phyloP scores from a whole-genome alignment of 1,284 basidiomycete species.

The Heterobasidion parviporum region DNA sequence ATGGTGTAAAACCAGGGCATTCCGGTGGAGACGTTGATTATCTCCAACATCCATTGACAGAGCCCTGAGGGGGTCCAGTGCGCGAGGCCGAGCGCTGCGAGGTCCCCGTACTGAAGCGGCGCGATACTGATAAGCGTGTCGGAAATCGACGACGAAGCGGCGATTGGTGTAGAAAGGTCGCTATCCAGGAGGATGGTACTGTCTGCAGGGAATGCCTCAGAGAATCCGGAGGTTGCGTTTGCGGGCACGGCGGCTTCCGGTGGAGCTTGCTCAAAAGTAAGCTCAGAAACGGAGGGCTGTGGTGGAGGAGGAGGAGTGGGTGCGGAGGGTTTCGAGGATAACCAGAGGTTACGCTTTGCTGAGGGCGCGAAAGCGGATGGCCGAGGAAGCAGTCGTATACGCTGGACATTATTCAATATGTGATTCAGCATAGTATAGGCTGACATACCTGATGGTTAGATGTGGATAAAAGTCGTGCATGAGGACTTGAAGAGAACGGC shows the following conservation, averaged over 20 bases:
- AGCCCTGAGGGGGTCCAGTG: conserved; percentile 42
- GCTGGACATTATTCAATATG: neutral
- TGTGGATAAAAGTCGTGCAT: neutral
- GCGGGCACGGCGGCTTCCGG: neutral
- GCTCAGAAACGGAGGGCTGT: neutral
- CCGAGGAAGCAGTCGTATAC: neutral
- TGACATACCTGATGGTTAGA: neutral
- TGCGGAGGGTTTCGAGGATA: neutral
- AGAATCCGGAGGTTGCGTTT: neutral
- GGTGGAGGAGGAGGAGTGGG: neutral
- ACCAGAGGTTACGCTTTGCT: neutral
- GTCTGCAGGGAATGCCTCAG: neutral
- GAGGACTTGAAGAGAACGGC: neutral
- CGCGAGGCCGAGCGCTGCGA: conserved; percentile 68
- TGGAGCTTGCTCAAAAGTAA: neutral
- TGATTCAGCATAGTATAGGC: neutral
- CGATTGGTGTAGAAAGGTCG: neutral
- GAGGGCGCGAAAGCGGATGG: neutral
- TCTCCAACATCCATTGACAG: conserved; percentile 49
- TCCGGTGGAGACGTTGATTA: conserved; percentile 66
- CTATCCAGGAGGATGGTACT: neutral
- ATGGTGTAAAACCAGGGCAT: conserved; percentile 88
- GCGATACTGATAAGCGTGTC: conserved; percentile 1
- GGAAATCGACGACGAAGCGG: neutral
- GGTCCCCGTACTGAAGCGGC: conserved; percentile 70